A percentile compares a stretch with the other conserved stretches of the same genome.
Evolutionary conservation across 495 filamentous ascomycete genomes (phyloP).

Genomic region (Antarctomyces pellizariae): DNA sequence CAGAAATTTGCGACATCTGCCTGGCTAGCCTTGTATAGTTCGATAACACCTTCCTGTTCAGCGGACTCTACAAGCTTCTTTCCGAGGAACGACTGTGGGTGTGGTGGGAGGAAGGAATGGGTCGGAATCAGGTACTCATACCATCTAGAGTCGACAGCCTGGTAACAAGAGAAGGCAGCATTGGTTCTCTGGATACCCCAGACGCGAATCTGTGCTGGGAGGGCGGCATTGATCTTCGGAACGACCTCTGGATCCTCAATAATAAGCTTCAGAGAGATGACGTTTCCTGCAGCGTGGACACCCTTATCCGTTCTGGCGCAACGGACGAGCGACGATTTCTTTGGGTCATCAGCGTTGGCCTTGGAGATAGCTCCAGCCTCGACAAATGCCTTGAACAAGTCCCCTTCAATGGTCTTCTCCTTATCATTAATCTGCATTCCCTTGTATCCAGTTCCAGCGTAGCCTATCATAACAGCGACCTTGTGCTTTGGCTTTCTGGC

Average conservation of each 20-base stretch:
- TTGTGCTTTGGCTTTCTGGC: constrained; percentile 79
- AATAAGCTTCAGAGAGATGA: constrained; percentile 88
- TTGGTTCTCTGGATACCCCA: constrained; percentile 79
- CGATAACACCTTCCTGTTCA: constrained; percentile 42
- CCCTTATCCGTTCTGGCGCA: constrained; percentile 96
- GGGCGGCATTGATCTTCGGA: constrained; percentile 65
- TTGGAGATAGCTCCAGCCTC: constrained; percentile 82
- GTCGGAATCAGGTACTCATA: constrained; percentile 94
- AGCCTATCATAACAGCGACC: constrained; percentile 83
- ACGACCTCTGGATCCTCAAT: constrained; percentile 75
- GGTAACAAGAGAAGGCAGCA: constrained; percentile 74
- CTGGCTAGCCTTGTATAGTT: constrained; percentile 41
- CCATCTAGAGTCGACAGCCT: constrained; percentile 75
- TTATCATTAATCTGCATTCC: constrained; percentile 69
- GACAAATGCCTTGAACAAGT: constrained; percentile 78
- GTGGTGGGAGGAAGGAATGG: constrained; percentile 74
- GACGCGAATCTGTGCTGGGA: constrained; percentile 72
- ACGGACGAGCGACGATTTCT: constrained; percentile 81
- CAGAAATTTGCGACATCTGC: constrained; percentile 61
- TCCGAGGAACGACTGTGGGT: constrained; percentile 64
- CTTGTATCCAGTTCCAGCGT: constrained; percentile 90
- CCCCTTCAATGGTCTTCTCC: constrained; percentile 91
- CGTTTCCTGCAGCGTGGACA: constrained; percentile 89
- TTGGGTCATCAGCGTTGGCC: constrained; percentile 86
- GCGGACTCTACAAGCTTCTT: constrained; percentile 51